Conservation (phyloP, 768 basidiomycete species). For the Infundibulicybe gibba region DNA sequence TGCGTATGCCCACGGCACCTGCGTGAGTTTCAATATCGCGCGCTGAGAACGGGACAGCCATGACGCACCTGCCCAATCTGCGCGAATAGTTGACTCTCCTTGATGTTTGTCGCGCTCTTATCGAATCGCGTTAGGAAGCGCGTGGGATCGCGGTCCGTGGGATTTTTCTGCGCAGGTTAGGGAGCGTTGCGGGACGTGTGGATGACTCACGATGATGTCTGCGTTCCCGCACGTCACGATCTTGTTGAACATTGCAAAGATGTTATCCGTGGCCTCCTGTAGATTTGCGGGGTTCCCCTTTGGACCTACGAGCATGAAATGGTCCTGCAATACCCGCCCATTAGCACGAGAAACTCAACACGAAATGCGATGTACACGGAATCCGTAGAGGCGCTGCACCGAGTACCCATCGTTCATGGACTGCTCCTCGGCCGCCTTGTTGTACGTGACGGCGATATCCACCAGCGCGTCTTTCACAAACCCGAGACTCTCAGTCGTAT, state of each 20-base stretch:
- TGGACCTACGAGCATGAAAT: constrained; percentile 50
- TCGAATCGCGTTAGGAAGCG: constrained; percentile 56
- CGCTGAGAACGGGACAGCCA: neutral
- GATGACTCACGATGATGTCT: constrained; percentile 30
- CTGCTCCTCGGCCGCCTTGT: constrained; percentile 44
- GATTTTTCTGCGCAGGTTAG: constrained; percentile 18
- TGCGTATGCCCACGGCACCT: constrained; percentile 52
- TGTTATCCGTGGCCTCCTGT: constrained; percentile 18
- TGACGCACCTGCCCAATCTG: constrained; percentile 42
- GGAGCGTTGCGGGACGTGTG: neutral
- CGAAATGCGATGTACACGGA: constrained; percentile 29
- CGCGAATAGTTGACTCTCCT: constrained; percentile 46
- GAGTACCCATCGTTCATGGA: constrained; percentile 25
- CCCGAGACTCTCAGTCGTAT: constrained; percentile 48
- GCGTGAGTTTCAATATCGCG: neutral
- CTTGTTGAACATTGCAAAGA: constrained; percentile 43
- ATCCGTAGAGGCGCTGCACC: constrained; percentile 34
- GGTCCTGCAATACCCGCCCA: constrained; percentile 28
- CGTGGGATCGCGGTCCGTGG: constrained; percentile 27
- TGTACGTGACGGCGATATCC: constrained; percentile 52
- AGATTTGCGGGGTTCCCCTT: constrained; percentile 41
- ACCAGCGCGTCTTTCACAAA: constrained; percentile 37
- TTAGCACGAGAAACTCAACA: neutral
- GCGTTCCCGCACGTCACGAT: constrained; percentile 41
- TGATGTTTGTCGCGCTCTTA: constrained; percentile 59